These are phyloP conservation scores for Lodderomyces beijingensis DNA, from an alignment of 1,139 yeast genomes.

Conservation along the genomic window DNA sequence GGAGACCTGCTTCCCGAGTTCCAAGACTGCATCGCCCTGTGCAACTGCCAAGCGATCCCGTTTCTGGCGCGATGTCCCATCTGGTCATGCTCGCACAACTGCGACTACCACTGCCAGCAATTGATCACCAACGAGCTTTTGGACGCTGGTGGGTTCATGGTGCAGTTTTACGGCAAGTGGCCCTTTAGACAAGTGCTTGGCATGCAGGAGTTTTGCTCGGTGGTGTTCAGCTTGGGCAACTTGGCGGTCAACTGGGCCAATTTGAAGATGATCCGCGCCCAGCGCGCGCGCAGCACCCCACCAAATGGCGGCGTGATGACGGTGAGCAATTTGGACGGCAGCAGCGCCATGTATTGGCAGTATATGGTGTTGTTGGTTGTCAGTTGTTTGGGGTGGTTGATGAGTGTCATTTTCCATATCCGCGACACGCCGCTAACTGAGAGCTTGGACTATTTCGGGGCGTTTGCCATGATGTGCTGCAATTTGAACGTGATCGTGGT, in stretches of 20 bases:
- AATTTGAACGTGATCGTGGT: slow-evolving; percentile 35
- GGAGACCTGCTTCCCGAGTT: slow-evolving; percentile 32
- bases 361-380: slow-evolving; percentile 26
- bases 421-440: slow-evolving; percentile 39
- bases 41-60: slow-evolving; percentile 11
- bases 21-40: slow-evolving; percentile 18
- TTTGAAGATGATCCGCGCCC: slow-evolving; percentile 24
- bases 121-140: slow-evolving; percentile 25
- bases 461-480: slow-evolving; percentile 35
- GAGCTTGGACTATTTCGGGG: slow-evolving; percentile 43
- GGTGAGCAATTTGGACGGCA: slow-evolving; percentile 12
- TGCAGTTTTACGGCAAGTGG: slow-evolving; percentile 47
- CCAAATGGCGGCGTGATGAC: not conserved
- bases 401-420: slow-evolving; percentile 38
- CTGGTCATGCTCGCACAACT: slow-evolving; percentile 40
- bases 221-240: slow-evolving; percentile 36
- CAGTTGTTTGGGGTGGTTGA: slow-evolving; percentile 37
- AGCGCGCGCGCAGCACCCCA: slow-evolving; percentile 11
- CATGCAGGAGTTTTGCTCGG: slow-evolving; percentile 35
- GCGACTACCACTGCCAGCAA: slow-evolving; percentile 42
- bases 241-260: slow-evolving; percentile 33
- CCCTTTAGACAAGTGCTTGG: slow-evolving; percentile 39
- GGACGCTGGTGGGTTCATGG: slow-evolving; percentile 21
- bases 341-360: slow-evolving; percentile 28
- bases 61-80: slow-evolving; percentile 6